These are phyloP conservation scores for Thalassiosira mediterranea DNA, from an alignment of 352 stramenopile genomes.

Conservation along the genomic window DNA sequence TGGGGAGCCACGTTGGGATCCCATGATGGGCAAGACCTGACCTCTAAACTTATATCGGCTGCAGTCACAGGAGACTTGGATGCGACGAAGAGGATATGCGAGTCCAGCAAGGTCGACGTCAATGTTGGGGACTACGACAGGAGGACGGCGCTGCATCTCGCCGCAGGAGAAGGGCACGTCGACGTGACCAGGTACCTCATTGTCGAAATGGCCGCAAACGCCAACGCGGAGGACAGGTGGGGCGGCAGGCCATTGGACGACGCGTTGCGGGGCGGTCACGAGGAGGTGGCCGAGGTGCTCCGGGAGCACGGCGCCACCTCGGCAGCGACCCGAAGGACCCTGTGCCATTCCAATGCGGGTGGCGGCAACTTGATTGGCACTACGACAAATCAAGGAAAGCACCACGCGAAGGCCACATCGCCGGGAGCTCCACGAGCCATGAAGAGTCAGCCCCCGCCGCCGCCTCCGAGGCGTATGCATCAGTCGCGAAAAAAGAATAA, in stretches of 20 bases:
- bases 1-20: constrained; percentile 49
- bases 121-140: constrained; percentile 60
- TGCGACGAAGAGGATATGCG: constrained; percentile 26
- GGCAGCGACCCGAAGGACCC: no score
- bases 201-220: constrained; percentile 48
- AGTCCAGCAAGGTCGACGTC: constrained; percentile 35
- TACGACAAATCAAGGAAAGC: no score
- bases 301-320: constrained; percentile 35
- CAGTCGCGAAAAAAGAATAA: no score
- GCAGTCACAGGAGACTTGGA: constrained; percentile 6
- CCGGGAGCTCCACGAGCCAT: no score
- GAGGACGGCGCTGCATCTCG: constrained; percentile 74
- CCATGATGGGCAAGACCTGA: constrained; percentile 3
- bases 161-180: constrained; percentile 64
- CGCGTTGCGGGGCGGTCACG: constrained; percentile 33
- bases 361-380: no score
- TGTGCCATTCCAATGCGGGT: no score
- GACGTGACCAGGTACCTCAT: constrained; percentile 44
- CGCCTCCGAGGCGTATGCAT: no score
- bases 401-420: no score
- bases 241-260: constrained; percentile 68
- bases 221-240: constrained; percentile 62
- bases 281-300: constrained; percentile 23
- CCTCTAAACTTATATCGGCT: constrained; percentile 2
- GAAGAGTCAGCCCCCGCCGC: no score